Conservation (phyloP, 2,329 filamentous ascomycete species). For the Trichoderma gracile region DNA sequence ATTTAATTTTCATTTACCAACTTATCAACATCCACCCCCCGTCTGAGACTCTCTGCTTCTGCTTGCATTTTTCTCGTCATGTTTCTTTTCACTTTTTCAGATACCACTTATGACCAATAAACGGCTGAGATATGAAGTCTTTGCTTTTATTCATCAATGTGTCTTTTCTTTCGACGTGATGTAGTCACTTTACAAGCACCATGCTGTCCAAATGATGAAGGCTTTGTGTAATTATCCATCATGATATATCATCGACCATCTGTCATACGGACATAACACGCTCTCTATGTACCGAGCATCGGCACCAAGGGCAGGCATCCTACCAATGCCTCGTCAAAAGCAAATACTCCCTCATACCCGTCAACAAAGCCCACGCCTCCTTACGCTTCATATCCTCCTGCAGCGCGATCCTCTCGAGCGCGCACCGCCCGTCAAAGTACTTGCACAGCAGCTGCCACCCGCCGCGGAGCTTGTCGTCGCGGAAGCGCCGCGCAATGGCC, state of each 20-base stretch:
- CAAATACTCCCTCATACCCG: slow-evolving; percentile 67
- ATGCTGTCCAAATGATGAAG: no score
- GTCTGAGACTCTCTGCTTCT: not conserved
- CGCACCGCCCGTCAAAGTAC: slow-evolving; percentile 84
- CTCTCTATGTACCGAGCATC: no score
- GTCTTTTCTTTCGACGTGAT: not conserved
- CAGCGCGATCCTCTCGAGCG: slow-evolving; percentile 84
- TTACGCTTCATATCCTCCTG: slow-evolving; percentile 85
- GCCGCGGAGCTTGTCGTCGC: slow-evolving; percentile 59
- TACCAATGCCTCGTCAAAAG: slow-evolving; percentile 71
- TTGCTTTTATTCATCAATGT: not conserved
- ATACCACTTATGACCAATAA: slow-evolving; percentile 27
- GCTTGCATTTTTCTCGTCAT: no score
- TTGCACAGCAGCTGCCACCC: slow-evolving; percentile 74
- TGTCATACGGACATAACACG: no score
- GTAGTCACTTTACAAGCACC: no score
- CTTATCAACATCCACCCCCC: not conserved
- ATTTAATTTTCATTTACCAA: slow-evolving; percentile 15
- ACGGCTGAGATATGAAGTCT: slow-evolving; percentile 8
- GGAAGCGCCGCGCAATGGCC: slow-evolving; percentile 58
- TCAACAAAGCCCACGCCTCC: slow-evolving; percentile 68
- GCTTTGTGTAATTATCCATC: no score
- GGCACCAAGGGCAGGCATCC: no score
- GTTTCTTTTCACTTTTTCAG: slow-evolving; percentile 8
- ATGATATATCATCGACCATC: no score